Evolutionary conservation across 805 yeast species (phyloP).

Genomic region (Cyberlindnera bimundalis): DNA sequence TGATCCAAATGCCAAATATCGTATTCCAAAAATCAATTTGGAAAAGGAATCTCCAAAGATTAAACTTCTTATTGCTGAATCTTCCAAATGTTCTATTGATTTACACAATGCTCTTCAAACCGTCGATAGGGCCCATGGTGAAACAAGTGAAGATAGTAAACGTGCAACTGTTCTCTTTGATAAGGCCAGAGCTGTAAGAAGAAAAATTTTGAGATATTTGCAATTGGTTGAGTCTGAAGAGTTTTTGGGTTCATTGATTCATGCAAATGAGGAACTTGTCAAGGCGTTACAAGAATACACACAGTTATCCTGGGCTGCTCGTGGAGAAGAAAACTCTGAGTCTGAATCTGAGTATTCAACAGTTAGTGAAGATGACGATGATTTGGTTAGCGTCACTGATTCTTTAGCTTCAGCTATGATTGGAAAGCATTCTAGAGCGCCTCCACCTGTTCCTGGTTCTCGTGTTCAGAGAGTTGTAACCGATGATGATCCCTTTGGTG

Average conservation of each 20-base stretch:
- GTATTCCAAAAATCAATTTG: constrained; percentile 67
- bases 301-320: constrained; percentile 43
- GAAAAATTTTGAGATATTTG: constrained; percentile 75
- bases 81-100: constrained; percentile 70
- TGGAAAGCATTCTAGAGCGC: constrained; percentile 24
- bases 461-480: constrained; percentile 14
- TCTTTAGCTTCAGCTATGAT: constrained; percentile 29
- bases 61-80: constrained; percentile 62
- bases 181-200: constrained; percentile 68
- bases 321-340: constrained; percentile 37
- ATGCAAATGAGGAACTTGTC: constrained; percentile 89
- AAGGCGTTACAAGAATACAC: constrained; percentile 68
- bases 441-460: constrained; percentile 20
- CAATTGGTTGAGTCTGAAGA: constrained; percentile 85
- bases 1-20: constrained; percentile 46
- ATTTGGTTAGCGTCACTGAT: constrained; percentile 24
- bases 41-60: constrained; percentile 72
- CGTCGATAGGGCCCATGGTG: constrained; percentile 40
- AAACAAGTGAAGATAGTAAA: constrained; percentile 59
- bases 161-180: constrained; percentile 66
- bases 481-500: constrained; percentile 51
- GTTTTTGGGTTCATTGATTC: constrained; percentile 79
- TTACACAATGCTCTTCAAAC: constrained; percentile 54
- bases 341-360: constrained; percentile 33
- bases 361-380: constrained; percentile 32